Conservation (phyloP, 345 rosid genomes). For the Trapa incisa region DNA sequence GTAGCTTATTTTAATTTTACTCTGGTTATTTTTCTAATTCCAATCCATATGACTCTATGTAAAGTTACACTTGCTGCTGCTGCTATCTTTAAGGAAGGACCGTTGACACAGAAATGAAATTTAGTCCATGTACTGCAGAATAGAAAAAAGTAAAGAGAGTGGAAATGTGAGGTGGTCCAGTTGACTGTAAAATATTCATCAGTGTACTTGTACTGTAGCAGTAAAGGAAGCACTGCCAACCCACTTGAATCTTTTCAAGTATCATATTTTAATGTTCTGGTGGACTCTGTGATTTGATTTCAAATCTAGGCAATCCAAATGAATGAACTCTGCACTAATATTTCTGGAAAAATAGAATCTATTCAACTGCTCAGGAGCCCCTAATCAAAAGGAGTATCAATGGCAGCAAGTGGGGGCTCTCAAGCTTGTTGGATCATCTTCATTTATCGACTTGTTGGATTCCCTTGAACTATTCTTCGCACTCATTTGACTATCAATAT, state of each 20-base stretch:
- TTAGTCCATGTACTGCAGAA: not conserved
- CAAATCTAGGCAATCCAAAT: too few relatives aligned
- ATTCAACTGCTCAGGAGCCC: too few relatives aligned
- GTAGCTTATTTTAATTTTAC: not conserved
- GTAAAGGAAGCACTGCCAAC: not conserved
- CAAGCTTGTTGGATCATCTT: not conserved
- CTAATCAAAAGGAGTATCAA: not conserved
- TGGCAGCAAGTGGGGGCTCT: not conserved
- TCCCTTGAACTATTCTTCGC: too few relatives aligned
- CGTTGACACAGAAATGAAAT: not conserved
- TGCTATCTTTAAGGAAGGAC: not conserved
- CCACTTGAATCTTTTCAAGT: too few relatives aligned
- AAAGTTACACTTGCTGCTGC: not conserved
- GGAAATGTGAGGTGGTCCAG: not conserved
- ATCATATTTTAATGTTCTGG: too few relatives aligned
- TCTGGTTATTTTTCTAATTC: not conserved
- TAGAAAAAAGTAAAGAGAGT: not conserved
- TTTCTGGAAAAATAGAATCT: too few relatives aligned
- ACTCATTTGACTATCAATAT: too few relatives aligned
- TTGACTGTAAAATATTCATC: not conserved
- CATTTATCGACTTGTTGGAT: not conserved
- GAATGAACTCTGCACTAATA: too few relatives aligned
- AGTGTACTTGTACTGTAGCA: not conserved
- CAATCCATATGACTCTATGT: not conserved
- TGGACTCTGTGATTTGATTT: too few relatives aligned